Evolutionary conservation across 192 early-diverging fungal species (phyloP), one percentile per base, ranked within the genome.

Genomic region (Phlyctochytrium arcticum): DNA sequence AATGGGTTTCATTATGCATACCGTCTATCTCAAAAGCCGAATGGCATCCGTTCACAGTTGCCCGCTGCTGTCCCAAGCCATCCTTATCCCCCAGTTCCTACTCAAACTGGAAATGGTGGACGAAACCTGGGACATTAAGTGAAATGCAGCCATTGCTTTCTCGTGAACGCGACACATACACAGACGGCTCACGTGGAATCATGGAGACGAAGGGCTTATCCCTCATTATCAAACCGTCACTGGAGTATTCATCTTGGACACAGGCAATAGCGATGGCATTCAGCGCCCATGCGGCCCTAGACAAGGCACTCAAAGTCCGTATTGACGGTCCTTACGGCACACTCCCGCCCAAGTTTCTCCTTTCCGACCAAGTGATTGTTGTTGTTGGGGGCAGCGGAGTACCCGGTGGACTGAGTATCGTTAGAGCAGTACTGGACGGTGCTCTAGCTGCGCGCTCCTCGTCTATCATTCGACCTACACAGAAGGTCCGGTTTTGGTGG

Each of bases 1-100:
- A 67, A 32, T 67, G 65, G 65, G 65, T 67, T 2, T 29, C 56
- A n/a, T 19, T 67, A n/a, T 37, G 42, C 46, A 33, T 67, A 30
- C 65, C 65, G 17, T 35, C 65, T n/a, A 49, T 67, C 3, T 67
- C 65, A n/a, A 33, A 31, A 15, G 17, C 21, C 8, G 65, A 67
- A 44, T 67, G 65, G 65, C 65, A 67, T 31, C 65, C 65, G 21
- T 67, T 67, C 34, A 67, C 65, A 37, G 33, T 56, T 9, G 63
- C 54, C 9, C 10, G 10, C 21, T 4, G 19, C 44, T 12, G 23
- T 26, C 35, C 59, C 46, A n/a, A n/a, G n/a, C n/a, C n/a, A n/a
- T n/a, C n/a, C n/a, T 1, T 53, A 15, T 35, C 34, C 8, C 2
- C 60, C n/a, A 21, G 17, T 15, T 47, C 37, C 4, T 15, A 35